Evolutionary conservation across 2,329 filamentous ascomycete genomes (phyloP).

Genomic region (Aspergillus sp.): DNA sequence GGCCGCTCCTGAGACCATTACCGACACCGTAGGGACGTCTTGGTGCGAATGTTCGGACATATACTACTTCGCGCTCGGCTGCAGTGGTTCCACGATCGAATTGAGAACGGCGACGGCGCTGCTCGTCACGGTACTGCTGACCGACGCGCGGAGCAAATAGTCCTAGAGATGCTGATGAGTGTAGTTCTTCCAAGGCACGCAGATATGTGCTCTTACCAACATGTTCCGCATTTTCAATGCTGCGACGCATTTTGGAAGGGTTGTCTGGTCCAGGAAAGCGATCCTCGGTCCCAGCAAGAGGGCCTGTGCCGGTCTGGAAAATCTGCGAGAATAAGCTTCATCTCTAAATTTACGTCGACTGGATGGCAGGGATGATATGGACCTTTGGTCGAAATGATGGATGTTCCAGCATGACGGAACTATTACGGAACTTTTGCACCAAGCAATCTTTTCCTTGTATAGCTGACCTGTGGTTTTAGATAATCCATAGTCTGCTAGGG

Average conservation of each 20-base stretch:
- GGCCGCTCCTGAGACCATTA: slow-evolving; percentile 24
- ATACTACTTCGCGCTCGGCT: slow-evolving; percentile 63
- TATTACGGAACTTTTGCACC: slow-evolving; percentile 94
- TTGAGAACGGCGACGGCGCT: slow-evolving; percentile 73
- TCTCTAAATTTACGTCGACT: neutral
- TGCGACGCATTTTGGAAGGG: slow-evolving; percentile 81
- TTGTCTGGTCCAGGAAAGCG: slow-evolving; percentile 79
- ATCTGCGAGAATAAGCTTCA: slow-evolving; percentile 41
- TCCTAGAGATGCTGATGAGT: slow-evolving; percentile 12
- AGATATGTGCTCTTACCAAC: slow-evolving; percentile 61
- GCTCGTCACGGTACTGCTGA: slow-evolving; percentile 72
- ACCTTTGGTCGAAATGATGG: slow-evolving; percentile 83
- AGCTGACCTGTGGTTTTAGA: slow-evolving; percentile 54
- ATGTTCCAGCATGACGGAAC: slow-evolving; percentile 88
- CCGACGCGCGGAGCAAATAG: slow-evolving; percentile 79
- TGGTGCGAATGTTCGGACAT: slow-evolving; percentile 27
- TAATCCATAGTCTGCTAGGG: slow-evolving; percentile 1
- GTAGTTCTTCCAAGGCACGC: neutral
- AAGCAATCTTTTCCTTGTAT: slow-evolving; percentile 91
- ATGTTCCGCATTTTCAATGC: slow-evolving; percentile 81
- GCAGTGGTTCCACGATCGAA: slow-evolving; percentile 79
- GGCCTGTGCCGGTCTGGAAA: slow-evolving; percentile 55
- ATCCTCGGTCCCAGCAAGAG: slow-evolving; percentile 69
- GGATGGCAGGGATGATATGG: slow-evolving; percentile 20
- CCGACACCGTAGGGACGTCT: slow-evolving; percentile 20